Conservation (phyloP, 768 basidiomycete species). For the Pluteus cervinus region DNA sequence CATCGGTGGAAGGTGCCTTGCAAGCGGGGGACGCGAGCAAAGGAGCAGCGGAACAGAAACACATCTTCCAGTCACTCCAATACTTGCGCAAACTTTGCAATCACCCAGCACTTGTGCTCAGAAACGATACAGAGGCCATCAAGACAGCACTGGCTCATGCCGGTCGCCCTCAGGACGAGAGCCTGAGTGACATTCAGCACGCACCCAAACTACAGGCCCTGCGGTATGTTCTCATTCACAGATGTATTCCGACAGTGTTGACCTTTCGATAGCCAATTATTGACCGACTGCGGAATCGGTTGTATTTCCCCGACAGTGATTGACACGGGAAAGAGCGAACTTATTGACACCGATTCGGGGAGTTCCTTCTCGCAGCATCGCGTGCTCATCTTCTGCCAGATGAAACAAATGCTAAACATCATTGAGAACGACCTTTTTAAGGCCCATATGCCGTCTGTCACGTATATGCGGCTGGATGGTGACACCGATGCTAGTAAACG, state of each 20-base stretch:
- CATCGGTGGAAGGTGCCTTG: constrained; percentile 60
- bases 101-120: constrained; percentile 89
- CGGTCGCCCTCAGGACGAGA: constrained; percentile 34
- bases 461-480: constrained; percentile 98
- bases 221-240: constrained; percentile 43
- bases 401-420: constrained; percentile 98
- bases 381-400: constrained; percentile 98
- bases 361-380: constrained; percentile 87
- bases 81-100: constrained; percentile 98
- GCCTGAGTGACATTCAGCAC: constrained; percentile 76
- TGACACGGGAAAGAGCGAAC: constrained; percentile 64
- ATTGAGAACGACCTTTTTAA: constrained; percentile 94
- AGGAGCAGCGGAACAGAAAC: constrained; percentile 55
- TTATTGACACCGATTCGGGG: constrained; percentile 51
- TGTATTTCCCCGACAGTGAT: constrained; percentile 29
- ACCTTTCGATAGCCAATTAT: constrained; percentile 64
- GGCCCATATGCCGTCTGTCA: constrained; percentile 87
- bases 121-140: constrained; percentile 59
- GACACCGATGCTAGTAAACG: constrained; percentile 89
- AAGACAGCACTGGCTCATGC: constrained; percentile 51
- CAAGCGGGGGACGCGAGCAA: constrained; percentile 33
- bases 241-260: constrained; percentile 4
- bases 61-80: constrained; percentile 96
- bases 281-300: constrained; percentile 94
- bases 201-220: constrained; percentile 93